These are phyloP conservation scores for Mycena kentingensis DNA, from an alignment of 768 basidiomycete genomes.

Conservation along the genomic window DNA sequence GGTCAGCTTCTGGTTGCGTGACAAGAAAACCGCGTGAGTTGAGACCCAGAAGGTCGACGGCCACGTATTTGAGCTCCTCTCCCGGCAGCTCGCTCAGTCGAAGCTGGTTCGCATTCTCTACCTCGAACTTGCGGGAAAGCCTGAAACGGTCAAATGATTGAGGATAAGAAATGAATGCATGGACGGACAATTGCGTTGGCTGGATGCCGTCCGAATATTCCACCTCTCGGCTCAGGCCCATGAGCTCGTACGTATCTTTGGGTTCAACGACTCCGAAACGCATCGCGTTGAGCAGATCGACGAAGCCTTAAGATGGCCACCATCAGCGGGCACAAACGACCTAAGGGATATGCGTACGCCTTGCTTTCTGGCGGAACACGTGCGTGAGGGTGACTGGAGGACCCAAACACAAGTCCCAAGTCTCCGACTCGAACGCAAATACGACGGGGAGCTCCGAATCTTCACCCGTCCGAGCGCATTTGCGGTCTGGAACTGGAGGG, in stretches of 20 bases:
- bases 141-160: conserved; percentile 36
- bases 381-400: conserved; percentile 57
- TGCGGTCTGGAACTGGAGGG: conserved; percentile 68
- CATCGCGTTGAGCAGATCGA: conserved; percentile 88
- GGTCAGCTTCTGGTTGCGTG: too few relatives aligned
- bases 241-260: conserved; percentile 51
- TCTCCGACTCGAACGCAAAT: conserved; percentile 80
- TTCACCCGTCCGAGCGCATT: conserved; percentile 32
- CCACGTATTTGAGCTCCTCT: too few relatives aligned
- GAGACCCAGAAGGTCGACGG: too few relatives aligned
- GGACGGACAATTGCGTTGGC: conserved; percentile 75
- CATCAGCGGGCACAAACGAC: not conserved
- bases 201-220: conserved; percentile 71
- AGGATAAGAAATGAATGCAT: not conserved
- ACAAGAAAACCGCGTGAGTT: too few relatives aligned
- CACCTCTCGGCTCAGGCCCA: conserved; percentile 55
- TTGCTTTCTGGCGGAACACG: conserved; percentile 89
- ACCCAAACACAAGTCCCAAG: conserved; percentile 71
- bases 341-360: conserved; percentile 41
- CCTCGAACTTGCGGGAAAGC: conserved; percentile 70
- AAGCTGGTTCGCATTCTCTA: conserved; percentile 73
- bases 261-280: conserved; percentile 66
- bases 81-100: too few relatives aligned
- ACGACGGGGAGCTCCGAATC: conserved; percentile 49
- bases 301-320: conserved; percentile 50